Evolutionary conservation across 208 protist species (phyloP).

Genomic region (Leishmania braziliensis): DNA sequence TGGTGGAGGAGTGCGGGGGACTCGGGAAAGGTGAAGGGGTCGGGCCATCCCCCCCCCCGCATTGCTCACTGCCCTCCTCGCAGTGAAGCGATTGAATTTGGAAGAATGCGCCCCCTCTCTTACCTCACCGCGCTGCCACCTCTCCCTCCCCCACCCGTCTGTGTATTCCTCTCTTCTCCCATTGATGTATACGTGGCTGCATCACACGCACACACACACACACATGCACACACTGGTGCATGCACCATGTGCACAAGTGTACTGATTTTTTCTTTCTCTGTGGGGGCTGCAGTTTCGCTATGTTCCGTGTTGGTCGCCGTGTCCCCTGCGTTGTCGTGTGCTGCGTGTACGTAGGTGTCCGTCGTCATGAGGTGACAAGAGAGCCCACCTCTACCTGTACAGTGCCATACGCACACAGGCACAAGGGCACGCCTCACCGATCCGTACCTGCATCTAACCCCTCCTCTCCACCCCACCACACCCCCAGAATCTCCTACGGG

Average conservation of each 20-base stretch:
- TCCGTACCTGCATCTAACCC: background rate
- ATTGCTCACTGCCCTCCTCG: background rate
- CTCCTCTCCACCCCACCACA: background rate
- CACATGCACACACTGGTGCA: background rate
- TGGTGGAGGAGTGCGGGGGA: background rate
- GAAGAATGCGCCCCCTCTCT: background rate
- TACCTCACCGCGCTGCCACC: background rate
- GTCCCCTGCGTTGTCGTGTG: background rate
- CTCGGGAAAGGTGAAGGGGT: too few species aligned
- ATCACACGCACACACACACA: background rate
- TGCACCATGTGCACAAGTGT: background rate
- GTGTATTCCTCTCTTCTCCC: background rate
- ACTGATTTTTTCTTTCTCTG: background rate
- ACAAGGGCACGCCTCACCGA: background rate
- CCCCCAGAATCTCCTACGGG: background rate
- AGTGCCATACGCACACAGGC: background rate
- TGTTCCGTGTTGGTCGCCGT: background rate
- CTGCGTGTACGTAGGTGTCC: background rate
- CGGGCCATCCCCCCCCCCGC: background rate
- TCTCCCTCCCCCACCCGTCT: background rate
- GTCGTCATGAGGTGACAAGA: background rate
- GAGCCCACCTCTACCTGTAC: background rate
- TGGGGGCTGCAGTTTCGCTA: background rate
- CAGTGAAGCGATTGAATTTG: background rate
- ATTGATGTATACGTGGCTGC: background rate